Base-by-base conservation (phyloP, 305 asterid genomes). In the Solanum hybrid region DNA sequence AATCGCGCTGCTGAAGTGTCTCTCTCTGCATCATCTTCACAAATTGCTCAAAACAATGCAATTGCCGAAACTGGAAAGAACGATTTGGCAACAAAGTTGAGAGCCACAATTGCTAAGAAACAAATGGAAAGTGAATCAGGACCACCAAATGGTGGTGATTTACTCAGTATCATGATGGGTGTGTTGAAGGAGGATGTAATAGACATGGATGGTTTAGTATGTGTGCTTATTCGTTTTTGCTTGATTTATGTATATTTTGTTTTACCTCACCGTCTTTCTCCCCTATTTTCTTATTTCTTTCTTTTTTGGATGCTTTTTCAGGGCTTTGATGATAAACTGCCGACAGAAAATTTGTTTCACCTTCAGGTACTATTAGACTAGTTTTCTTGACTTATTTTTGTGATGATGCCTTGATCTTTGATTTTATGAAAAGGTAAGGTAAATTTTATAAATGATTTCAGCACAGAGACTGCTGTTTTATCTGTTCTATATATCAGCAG, bases 281-380 rank as follows among this genome's bases (percentile, higher is more conserved):
- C 51, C 40, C 31, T 40, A 57, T 61, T 31, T 57, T 85, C 77
- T 85, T 22, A 61, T 26, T 85, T 82, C 90, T 89, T 90, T 91
- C 87, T 90, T 87, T 88, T 71, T 79, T 85, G 87, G n/a, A 89
- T 90, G 89, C 87, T 90, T 91, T 14, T 75, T 83, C 93, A 97
- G 99, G 98, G 96, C 84, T 95, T 95, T 93, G 99, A 96, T 93
- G 99, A 97, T 93, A 98, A 96, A 90, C 89, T 98, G 94, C 98
- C 98, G 28, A 94, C 97, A 57, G 98, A 98, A 90, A 97, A 94
- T 95, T 94, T 93, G 67, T 95, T 95, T 92, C 99, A 97, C 93
- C 98, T 98, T 89, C 99, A 98, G 99, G 99, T 96, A 95, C 37
- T 85, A 11, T n/a, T 85, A 57, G 77, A 61, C 77, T 20, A 31